Evolutionary conservation across 2,329 filamentous ascomycete species (phyloP), one percentile per base, ranked within the genome.

Genomic region (Penicillium sclerotiorum): DNA sequence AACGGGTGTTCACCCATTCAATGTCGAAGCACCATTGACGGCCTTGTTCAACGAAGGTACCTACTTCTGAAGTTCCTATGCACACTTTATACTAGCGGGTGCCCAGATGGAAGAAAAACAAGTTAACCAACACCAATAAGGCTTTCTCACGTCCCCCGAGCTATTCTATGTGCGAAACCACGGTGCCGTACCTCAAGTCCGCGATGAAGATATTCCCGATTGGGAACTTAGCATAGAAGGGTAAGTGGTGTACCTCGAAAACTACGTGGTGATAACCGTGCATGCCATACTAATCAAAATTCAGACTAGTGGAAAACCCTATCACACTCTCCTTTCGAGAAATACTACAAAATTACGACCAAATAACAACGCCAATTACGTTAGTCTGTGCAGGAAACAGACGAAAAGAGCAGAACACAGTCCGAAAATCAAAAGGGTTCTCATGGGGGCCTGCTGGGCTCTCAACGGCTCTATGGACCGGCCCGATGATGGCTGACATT

Each of bases 121-220:
- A 36, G 8, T 21, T n/a, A n/a, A n/a, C n/a, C n/a, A 8, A 21
- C 1, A 77, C 20, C 18, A 81, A 7, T 27, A 28, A 74, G 90
- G 92, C 0, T 96, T 96, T 65, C 75, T 96, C 30, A 96, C 91
- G 1, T 89, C 86, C 32, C 88, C 90, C 11, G 88, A 95, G 60
- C 77, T 96, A 1, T 94, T 95, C 72, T 96, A 95, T 68, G 92
- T 96, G 8, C 80, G 92, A 28, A 96, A 96, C 63, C 92, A 96
- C 75, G 92, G 92, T 12, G 76, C 84, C 0, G 91, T 96, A 7
- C 92, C 91, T 1, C 75, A 82, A 47, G 88, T 94, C 15, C 77
- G 80, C 8, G 89, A 95, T 56, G 76, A 82, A 20, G 84, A 89
- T 4, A 84, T 90, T 50, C 80, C 85, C 35, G 81, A 87, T 60